Evolutionary conservation across 345 rosid genomes (phyloP), one percentile per base, ranked within the genome.

Genomic region (Erucastrum elatum): DNA sequence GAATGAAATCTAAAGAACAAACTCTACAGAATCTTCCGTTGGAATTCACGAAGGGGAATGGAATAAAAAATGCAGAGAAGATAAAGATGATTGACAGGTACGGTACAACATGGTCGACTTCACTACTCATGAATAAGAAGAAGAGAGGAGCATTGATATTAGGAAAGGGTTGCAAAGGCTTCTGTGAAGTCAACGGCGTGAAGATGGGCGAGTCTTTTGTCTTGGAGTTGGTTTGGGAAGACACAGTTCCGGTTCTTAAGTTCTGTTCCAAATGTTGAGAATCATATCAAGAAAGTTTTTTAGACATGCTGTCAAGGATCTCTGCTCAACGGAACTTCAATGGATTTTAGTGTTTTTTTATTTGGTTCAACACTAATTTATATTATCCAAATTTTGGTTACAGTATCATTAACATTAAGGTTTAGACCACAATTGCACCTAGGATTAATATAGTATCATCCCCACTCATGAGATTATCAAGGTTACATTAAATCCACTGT

Each of bases 211-310:
- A 65, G 7, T 53, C 79, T 41, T 75, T 75, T 59, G 67, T 58
- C 25, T 75, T 75, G 73, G 73, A 75, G 61, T 41, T 75, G 73
- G 33, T 75, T 56, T 75, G 79, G 73, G 67, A 67, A 67, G 74
- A 41, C 79, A 56, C 44, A 56, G 33, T 58, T 75, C 79, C 79
- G 0, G 3, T 75, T 59, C 73, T 75, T 44, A 67, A 41, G 61
- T 68, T 75, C 25, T 67, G n/a, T 59, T 67, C 46, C 49, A 75
- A 75, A 74, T 26, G 27, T 64, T 74, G 51, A 74, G 39, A 44
- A 44, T 39, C 44, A 56, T 8, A 59, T 59, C 15, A 59, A 26
- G 44, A 27, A 61, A 3, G n/a, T 35, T 56, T 71, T 55, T 58
- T 11, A 17, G 64, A 12, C 17, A 16, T 33, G 5, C 33, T 0